Base-by-base conservation (phyloP, 176 grass and related monocot species). In the Hordeum marinum region DNA sequence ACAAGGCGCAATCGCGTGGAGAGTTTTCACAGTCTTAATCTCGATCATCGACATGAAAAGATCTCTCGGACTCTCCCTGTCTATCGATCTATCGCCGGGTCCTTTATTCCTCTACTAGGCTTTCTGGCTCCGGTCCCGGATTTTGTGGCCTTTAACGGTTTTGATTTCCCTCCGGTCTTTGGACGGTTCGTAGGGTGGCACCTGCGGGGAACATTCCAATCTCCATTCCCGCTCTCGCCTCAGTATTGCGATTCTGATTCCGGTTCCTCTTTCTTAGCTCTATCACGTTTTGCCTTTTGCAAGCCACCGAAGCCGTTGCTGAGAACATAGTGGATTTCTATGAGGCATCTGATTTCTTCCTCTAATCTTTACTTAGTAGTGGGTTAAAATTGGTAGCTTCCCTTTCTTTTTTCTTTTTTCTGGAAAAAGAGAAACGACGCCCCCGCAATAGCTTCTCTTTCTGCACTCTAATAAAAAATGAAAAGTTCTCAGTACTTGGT, bases 141-240 rank as follows among this genome's bases (percentile, higher is more conserved):
- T 68, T 67, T 90, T 13, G 15, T 27, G 43, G 24, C 84, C 58
- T 87, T 86, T 84, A 24, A 76, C 75, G 32, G 80, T 45, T 46
- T 61, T 50, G 66, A 79, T 84, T 83, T 80, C 80, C 3, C 41
- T 27, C 23, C 15, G 75, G 68, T 74, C 80, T 87, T 90, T 83
- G 89, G 80, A 90, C 80, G 75, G 75, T 20, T 90, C 75, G 5
- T 83, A 79, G 67, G 80, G 80, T 84, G 88, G 84, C 88, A 87
- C 79, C 66, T 79, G 74, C 60, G 39, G 89, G 67, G 80, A 69
- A 87, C 75, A 80, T 90, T 87, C 85, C 59, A 27, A 23, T 65
- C 81, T 20, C 52, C 67, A 27, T 13, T 36, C 55, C 75, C 10
- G 63, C 75, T 36, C 13, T 36, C 42, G 45, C 55, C 41, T n/a